These are phyloP conservation scores for Thermothielavioides terrestris DNA, from an alignment of 495 filamentous ascomycete genomes.

Conservation along the genomic window DNA sequence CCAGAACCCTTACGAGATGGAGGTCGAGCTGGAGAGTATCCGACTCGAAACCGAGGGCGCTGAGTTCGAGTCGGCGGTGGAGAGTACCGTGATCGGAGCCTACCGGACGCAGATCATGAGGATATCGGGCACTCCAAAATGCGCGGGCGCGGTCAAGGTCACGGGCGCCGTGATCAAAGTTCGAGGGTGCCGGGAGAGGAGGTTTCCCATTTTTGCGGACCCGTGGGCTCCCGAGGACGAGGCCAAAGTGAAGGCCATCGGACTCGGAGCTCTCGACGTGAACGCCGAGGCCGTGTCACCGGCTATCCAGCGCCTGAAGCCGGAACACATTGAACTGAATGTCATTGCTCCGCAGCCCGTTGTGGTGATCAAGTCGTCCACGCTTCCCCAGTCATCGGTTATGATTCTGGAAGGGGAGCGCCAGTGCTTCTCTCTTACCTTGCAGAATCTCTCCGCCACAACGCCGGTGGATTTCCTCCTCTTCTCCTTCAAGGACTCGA, in stretches of 20 bases:
- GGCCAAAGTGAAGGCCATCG: slow-evolving; percentile 65
- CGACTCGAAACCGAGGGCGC: slow-evolving; percentile 63
- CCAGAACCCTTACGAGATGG: slow-evolving; percentile 91
- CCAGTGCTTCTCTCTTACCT: slow-evolving; percentile 64
- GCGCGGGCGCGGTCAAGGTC: slow-evolving; percentile 59
- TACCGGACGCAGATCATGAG: slow-evolving; percentile 72
- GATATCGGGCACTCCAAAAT: slow-evolving; percentile 58
- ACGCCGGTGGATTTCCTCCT: slow-evolving; percentile 73
- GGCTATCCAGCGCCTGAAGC: slow-evolving; percentile 31
- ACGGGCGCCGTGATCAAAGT: slow-evolving; percentile 74
- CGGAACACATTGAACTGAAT: slow-evolving; percentile 48
- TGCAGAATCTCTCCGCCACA: slow-evolving; percentile 64
- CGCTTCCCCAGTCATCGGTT: slow-evolving; percentile 73
- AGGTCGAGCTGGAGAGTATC: slow-evolving; percentile 77
- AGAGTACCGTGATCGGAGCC: slow-evolving; percentile 62
- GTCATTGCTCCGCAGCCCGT: slow-evolving; percentile 73
- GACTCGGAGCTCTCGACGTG: slow-evolving; percentile 50
- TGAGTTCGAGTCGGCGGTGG: slow-evolving; percentile 55
- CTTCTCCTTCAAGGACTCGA: slow-evolving; percentile 86
- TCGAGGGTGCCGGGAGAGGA: slow-evolving; percentile 67
- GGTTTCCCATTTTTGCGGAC: slow-evolving; percentile 72
- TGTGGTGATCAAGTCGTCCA: slow-evolving; percentile 62
- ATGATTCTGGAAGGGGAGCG: slow-evolving; percentile 88
- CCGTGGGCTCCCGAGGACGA: slow-evolving; percentile 66
- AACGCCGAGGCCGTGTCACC: slow-evolving; percentile 25